phyloP scores from a whole-genome alignment of 352 stramenopile species.

The Globisporangium radiosum region DNA sequence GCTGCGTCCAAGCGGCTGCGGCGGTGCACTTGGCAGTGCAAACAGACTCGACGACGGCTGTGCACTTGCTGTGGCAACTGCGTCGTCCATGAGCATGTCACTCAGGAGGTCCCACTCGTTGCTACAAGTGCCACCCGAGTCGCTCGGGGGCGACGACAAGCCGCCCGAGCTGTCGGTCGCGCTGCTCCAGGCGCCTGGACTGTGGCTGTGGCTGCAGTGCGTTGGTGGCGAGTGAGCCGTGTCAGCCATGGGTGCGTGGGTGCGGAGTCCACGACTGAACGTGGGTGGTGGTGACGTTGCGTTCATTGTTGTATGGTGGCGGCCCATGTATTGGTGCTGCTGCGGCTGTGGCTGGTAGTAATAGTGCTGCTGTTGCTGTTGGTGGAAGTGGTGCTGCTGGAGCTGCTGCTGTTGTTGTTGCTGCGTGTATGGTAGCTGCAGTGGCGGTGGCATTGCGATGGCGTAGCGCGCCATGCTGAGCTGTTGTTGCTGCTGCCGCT shows the following conservation, averaged over 20 bases:
- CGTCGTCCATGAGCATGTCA: constrained; percentile 49
- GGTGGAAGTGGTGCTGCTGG: background rate
- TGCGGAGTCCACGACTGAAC: background rate
- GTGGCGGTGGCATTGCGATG: background rate
- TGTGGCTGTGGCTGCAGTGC: constrained; percentile 7
- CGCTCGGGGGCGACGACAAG: constrained; percentile 23
- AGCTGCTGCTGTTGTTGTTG: constrained; percentile 3
- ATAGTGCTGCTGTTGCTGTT: constrained; percentile 3
- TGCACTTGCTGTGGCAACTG: constrained; percentile 13
- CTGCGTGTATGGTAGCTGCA: background rate
- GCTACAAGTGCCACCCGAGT: constrained; percentile 11
- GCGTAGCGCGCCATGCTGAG: background rate
- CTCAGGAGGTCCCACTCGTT: constrained; percentile 55
- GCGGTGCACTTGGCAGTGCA: background rate
- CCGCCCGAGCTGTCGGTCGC: constrained; percentile 25
- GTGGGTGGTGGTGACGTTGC: background rate
- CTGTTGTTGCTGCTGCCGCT: too few relatives aligned
- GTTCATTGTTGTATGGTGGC: background rate
- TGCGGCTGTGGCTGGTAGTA: constrained; percentile 6
- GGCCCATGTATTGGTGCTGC: constrained; percentile 2
- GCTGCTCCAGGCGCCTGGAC: constrained; percentile 17
- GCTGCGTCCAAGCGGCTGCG: background rate
- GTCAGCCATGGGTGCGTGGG: background rate
- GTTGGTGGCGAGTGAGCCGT: background rate
- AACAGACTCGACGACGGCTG: background rate